These are phyloP conservation scores for Actinomucor elegans DNA, from an alignment of 371 early-diverging fungal genomes.

Conservation along the genomic window DNA sequence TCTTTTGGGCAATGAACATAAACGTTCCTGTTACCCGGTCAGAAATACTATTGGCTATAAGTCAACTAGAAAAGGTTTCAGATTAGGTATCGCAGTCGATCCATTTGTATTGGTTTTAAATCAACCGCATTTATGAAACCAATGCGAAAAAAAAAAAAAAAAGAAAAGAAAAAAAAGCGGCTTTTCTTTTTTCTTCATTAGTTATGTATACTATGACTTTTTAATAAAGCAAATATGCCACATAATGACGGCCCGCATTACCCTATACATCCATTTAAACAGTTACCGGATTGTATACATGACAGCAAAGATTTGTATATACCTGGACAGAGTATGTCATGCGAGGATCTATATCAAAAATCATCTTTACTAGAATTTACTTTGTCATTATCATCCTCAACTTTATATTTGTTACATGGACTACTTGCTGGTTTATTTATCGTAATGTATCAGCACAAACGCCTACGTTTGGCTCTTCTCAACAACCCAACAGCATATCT, in stretches of 20 bases:
- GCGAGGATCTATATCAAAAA: slow-evolving; percentile 1
- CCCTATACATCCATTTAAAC: slow-evolving; percentile 2
- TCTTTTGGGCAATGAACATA: slow-evolving; percentile 14
- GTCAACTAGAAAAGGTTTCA: neutral
- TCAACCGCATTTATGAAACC: no score
- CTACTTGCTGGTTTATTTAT: slow-evolving; percentile 7
- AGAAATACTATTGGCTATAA: neutral
- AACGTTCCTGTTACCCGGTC: slow-evolving; percentile 6
- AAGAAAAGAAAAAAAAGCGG: no score
- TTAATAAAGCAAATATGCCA: no score
- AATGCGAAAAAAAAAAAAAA: no score
- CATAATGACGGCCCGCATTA: no score
- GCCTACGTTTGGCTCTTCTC: neutral
- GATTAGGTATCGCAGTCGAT: no score
- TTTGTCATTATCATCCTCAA: slow-evolving; percentile 10
- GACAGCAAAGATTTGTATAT: neutral
- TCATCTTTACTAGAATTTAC: slow-evolving; percentile 11
- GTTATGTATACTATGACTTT: neutral
- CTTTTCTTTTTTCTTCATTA: neutral
- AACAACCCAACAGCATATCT: neutral
- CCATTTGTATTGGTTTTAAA: no score
- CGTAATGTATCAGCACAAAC: neutral
- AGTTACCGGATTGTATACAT: slow-evolving; percentile 4
- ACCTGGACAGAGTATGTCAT: neutral
- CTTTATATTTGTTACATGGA: slow-evolving; percentile 4